Evolutionary conservation across 164 flowering plant genomes (phyloP), one percentile per base, ranked within the genome.

Genomic region (Nelumbo lutea): DNA sequence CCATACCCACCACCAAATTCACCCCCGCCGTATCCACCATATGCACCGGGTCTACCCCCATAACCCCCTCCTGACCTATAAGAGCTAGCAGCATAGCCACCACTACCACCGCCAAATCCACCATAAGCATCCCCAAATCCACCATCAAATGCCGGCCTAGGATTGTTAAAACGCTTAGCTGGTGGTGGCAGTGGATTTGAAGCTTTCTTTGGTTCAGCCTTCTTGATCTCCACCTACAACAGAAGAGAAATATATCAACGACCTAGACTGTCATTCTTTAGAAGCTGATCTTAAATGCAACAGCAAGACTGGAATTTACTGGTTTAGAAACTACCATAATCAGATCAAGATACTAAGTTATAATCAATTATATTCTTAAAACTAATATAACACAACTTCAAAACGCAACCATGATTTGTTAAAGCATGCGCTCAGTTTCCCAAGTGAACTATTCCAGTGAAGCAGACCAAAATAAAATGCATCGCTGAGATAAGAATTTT

Each of bases 141-240:
- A 75, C 86, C 79, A 72, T 81, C 84, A 79, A 58, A 85, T 65
- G 80, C 38, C 59, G 85, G 70, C 75, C 87, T 86, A 51, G 90
- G 78, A 62, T 80, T 84, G 68, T 64, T 74, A 70, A 69, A 83
- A 64, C 91, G 87, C 78, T 77, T 88, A 42, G 90, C 72, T 57
- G 88, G 78, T 44, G 80, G 66, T 4, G 79, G 72, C 3, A 83
- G 86, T 41, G 83, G 78, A 66, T 84, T 83, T 58, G 79, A 66
- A 42, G 87, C 79, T 70, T 88, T 91, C 82, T 88, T 91, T 61
- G 97, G 97, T 69, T 91, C 97, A 8, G 97, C 97, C 84, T 86
- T 91, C 87, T 90, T 91, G 70, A 91, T 84, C 76, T 91, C 97
- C 78, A 91, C 97, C 97, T 91, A 72, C 77, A 82, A 72, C 39